These are phyloP conservation scores for Raffaelea albimanens DNA, from an alignment of 2,329 filamentous ascomycete genomes.

Conservation along the genomic window DNA sequence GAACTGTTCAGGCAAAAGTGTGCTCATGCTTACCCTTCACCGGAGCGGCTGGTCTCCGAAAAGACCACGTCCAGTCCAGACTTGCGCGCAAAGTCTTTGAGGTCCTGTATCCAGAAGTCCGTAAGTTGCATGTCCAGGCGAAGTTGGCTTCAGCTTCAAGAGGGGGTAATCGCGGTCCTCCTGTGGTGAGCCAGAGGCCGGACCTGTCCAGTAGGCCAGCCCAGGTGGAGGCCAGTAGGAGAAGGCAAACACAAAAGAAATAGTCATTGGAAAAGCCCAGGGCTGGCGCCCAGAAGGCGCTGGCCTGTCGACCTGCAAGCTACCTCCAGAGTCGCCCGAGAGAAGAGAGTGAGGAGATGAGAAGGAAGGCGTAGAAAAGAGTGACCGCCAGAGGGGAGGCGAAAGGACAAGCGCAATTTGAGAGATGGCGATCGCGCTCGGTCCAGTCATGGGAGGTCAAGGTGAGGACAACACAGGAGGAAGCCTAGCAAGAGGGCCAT, in stretches of 20 bases:
- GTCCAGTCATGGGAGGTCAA: too few species aligned
- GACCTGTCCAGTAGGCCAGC: too few species aligned
- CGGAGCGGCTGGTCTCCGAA: conserved; percentile 88
- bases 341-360: not conserved
- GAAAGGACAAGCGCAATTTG: too few species aligned
- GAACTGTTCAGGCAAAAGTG: conserved; percentile 35
- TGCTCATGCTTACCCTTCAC: conserved; percentile 87
- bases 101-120: conserved; percentile 74
- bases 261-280: too few species aligned
- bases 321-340: not conserved
- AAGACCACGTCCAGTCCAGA: conserved; percentile 97
- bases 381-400: not conserved
- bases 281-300: too few species aligned
- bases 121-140: conserved; percentile 62
- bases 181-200: too few species aligned
- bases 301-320: too few species aligned
- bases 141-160: not conserved
- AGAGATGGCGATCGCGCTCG: not conserved
- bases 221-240: not conserved
- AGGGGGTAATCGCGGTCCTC: too few species aligned
- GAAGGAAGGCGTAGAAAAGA: not conserved
- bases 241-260: not conserved
- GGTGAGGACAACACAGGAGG: too few species aligned
- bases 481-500: too few species aligned
- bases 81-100: conserved; percentile 98